Conservation (phyloP, 129 eudicot species). For the Daucus carota region DNA sequence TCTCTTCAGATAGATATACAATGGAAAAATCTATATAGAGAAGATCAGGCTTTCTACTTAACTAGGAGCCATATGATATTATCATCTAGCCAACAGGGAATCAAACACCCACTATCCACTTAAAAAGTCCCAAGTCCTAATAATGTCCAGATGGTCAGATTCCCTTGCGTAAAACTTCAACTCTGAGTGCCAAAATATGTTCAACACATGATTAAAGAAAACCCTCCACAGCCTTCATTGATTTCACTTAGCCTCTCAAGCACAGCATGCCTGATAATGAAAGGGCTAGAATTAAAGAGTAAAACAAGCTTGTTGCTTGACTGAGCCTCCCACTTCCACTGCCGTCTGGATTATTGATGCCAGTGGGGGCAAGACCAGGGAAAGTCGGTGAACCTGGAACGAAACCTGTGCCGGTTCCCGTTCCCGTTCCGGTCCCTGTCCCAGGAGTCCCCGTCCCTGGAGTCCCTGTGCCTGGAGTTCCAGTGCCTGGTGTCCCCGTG, state of each 20-base stretch:
- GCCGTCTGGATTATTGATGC: slow-evolving; percentile 31
- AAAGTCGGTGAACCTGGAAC: slow-evolving; percentile 6
- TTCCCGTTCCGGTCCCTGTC: slow-evolving; percentile 20
- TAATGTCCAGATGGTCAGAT: slow-evolving; percentile 26
- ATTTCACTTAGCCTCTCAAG: slow-evolving; percentile 21
- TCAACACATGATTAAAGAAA: slow-evolving; percentile 17
- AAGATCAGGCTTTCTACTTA: slow-evolving; percentile 28
- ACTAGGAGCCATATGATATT: slow-evolving; percentile 26
- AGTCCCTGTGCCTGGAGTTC: background rate
- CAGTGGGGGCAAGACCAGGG: slow-evolving; percentile 40
- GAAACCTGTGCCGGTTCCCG: background rate
- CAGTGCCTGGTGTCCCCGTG: slow-evolving; percentile 10
- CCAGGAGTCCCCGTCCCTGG: slow-evolving; percentile 17
- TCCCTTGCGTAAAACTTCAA: slow-evolving; percentile 12
- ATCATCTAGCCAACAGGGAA: slow-evolving; percentile 38
- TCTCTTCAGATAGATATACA: slow-evolving; percentile 40
- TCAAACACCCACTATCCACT: slow-evolving; percentile 40
- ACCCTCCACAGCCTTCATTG: slow-evolving; percentile 10
- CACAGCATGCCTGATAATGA: slow-evolving; percentile 36
- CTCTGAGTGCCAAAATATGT: slow-evolving; percentile 21
- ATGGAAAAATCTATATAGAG: slow-evolving; percentile 22
- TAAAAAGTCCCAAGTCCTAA: slow-evolving; percentile 23
- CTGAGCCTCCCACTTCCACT: slow-evolving; percentile 24
- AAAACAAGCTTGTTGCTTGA: slow-evolving; percentile 12
- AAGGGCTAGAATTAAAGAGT: slow-evolving; percentile 22